Conservation (phyloP, 495 filamentous ascomycete species). For the Xylaria scruposa region DNA sequence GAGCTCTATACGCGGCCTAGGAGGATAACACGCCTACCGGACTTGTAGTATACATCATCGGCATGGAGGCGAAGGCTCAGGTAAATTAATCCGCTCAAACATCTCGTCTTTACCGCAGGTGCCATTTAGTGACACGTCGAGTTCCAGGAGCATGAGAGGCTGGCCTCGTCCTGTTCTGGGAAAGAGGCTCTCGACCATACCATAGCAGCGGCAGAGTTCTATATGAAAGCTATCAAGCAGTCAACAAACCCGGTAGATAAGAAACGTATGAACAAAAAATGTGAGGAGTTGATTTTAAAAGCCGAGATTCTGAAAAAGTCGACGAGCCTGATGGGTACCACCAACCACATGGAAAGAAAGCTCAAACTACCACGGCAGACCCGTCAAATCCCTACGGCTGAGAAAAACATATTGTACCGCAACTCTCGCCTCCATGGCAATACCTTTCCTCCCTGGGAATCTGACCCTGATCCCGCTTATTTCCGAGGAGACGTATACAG, state of each 20-base stretch:
- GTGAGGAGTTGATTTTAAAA: conserved; percentile 66
- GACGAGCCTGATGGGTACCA: conserved; percentile 31
- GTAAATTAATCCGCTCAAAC: conserved; percentile 33
- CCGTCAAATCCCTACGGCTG: conserved; percentile 69
- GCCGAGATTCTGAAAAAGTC: conserved; percentile 75
- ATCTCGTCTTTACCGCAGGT: background rate
- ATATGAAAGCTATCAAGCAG: conserved; percentile 73
- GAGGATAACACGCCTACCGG: background rate
- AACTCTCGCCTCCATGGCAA: conserved; percentile 80
- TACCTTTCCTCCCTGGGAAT: conserved; percentile 82
- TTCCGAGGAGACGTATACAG: conserved; percentile 35
- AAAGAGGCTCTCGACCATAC: conserved; percentile 74
- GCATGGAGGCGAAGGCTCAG: conserved; percentile 53
- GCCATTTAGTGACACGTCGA: conserved; percentile 37
- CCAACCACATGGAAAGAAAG: conserved; percentile 33
- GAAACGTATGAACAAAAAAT: conserved; percentile 65
- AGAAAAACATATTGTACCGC: conserved; percentile 79
- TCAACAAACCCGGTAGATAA: conserved; percentile 62
- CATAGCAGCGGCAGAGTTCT: conserved; percentile 75
- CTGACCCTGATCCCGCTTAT: conserved; percentile 52
- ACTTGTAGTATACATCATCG: conserved; percentile 13
- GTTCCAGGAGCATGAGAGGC: conserved; percentile 66
- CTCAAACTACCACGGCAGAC: conserved; percentile 60
- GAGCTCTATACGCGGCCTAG: background rate
- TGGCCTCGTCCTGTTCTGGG: conserved; percentile 59